Percentiles rank a stretch among this genome's conserved stretches.
Evolutionary conservation across 257 asterid species (phyloP).

Genomic region (Linaria vulgaris): DNA sequence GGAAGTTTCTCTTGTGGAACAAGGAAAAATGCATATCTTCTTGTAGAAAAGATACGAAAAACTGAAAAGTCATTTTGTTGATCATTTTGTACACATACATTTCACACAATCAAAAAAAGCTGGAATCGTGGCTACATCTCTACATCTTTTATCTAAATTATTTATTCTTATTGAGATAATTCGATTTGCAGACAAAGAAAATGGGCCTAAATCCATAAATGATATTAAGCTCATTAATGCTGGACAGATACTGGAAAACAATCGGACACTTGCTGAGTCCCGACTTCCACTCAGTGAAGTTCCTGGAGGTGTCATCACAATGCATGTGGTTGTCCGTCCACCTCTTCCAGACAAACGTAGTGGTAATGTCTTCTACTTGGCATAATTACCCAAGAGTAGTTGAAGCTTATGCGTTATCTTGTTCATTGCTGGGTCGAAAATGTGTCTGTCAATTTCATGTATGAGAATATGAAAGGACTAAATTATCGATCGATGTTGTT

Average conservation of each 20-base stretch:
- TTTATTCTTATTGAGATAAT: conserved; percentile 14
- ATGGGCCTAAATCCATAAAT: conserved; percentile 67
- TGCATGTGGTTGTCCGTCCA: conserved; percentile 86
- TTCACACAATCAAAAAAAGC: not conserved
- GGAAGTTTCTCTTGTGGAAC: no score
- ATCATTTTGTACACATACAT: no score
- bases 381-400: no score
- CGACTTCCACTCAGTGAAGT: conserved; percentile 77
- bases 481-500: no score
- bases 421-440: no score
- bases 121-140: not conserved
- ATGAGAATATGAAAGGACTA: no score
- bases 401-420: no score
- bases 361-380: conserved; percentile 40
- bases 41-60: no score
- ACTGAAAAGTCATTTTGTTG: no score
- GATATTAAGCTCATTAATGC: conserved; percentile 85
- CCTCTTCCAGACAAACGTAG: conserved; percentile 60
- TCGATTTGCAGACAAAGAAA: conserved; percentile 59
- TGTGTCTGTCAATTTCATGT: no score
- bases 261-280: conserved; percentile 70
- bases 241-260: conserved; percentile 87
- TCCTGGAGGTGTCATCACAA: conserved; percentile 83
- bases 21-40: no score
- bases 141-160: not conserved